A percentile compares a stretch with the other conserved stretches of the same genome.
phyloP scores from a whole-genome alignment of 371 early-diverging fungal species.

The Mucor lusitanicus region DNA sequence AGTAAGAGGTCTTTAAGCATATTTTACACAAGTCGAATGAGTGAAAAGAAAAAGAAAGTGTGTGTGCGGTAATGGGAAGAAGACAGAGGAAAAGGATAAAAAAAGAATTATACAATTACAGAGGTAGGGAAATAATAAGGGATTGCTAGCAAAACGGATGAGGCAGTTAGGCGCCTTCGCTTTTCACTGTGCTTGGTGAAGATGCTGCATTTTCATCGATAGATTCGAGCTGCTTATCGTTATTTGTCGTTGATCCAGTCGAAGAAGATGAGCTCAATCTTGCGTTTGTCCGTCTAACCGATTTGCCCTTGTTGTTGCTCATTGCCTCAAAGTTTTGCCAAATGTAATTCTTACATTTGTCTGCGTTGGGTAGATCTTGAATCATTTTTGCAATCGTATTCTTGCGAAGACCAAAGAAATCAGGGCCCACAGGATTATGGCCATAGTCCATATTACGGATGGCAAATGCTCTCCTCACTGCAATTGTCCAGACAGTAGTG shows the following conservation, averaged over 20 bases:
- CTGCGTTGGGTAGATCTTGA: slow-evolving; percentile 80
- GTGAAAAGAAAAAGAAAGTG: neutral
- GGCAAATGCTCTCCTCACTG: slow-evolving; percentile 46
- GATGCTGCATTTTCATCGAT: neutral
- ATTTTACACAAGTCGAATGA: neutral
- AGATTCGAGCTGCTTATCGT: neutral
- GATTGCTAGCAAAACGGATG: neutral
- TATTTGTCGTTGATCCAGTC: neutral
- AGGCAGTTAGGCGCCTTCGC: neutral
- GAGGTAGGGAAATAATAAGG: neutral
- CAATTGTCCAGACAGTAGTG: slow-evolving; percentile 46
- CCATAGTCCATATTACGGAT: slow-evolving; percentile 78
- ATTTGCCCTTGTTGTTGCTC: slow-evolving; percentile 29
- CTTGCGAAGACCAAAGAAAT: slow-evolving; percentile 86
- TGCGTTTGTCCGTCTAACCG: slow-evolving; percentile 21
- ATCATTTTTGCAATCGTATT: slow-evolving; percentile 86
- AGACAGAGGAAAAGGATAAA: neutral
- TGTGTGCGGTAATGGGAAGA: neutral
- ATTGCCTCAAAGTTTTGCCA: slow-evolving; percentile 64
- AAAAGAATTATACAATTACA: neutral
- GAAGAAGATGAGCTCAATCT: slow-evolving; percentile 12
- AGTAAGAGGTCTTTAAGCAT: neutral
- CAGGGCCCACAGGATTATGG: slow-evolving; percentile 84
- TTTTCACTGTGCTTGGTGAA: neutral
- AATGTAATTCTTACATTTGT: slow-evolving; percentile 73